Evolutionary conservation across 2,329 filamentous ascomycete species (phyloP).

Genomic region (Fusarium drepaniforme): DNA sequence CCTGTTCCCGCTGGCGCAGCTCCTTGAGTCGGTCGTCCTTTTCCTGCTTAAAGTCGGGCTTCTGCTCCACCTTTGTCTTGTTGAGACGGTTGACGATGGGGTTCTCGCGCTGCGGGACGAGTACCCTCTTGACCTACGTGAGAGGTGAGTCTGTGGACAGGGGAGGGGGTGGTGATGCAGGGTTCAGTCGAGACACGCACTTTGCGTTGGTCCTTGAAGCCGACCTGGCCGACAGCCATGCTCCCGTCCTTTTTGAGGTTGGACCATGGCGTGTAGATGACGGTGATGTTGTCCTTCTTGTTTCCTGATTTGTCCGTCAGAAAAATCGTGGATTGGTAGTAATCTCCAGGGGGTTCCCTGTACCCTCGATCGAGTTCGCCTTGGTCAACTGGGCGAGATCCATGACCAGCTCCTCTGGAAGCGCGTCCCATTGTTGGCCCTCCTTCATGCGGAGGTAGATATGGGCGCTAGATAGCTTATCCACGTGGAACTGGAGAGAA

Average conservation of each 20-base stretch:
- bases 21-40: slow-evolving; percentile 81
- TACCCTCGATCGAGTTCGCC: slow-evolving; percentile 97
- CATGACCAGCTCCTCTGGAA: slow-evolving; percentile 78
- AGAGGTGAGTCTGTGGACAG: not conserved
- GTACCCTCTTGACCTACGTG: slow-evolving; percentile 78
- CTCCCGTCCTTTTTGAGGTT: slow-evolving; percentile 95
- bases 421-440: slow-evolving; percentile 84
- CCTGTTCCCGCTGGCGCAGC: slow-evolving; percentile 78
- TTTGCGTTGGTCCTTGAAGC: slow-evolving; percentile 89
- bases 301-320: slow-evolving; percentile 72
- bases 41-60: slow-evolving; percentile 85
- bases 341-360: slow-evolving; percentile 12
- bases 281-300: slow-evolving; percentile 96
- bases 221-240: slow-evolving; percentile 96
- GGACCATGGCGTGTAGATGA: slow-evolving; percentile 98
- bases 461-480: slow-evolving; percentile 96
- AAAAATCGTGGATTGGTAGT: not conserved
- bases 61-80: slow-evolving; percentile 93
- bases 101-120: slow-evolving; percentile 87
- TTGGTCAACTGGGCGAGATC: slow-evolving; percentile 99
- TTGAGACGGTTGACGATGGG: slow-evolving; percentile 96
- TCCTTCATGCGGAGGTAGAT: slow-evolving; percentile 90
- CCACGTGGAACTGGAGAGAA: slow-evolving; percentile 87
- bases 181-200: slow-evolving; percentile 44
- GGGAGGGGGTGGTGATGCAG: not conserved